Conservation (phyloP, 352 stramenopile genomes). For the Globisporangium yorkense region DNA sequence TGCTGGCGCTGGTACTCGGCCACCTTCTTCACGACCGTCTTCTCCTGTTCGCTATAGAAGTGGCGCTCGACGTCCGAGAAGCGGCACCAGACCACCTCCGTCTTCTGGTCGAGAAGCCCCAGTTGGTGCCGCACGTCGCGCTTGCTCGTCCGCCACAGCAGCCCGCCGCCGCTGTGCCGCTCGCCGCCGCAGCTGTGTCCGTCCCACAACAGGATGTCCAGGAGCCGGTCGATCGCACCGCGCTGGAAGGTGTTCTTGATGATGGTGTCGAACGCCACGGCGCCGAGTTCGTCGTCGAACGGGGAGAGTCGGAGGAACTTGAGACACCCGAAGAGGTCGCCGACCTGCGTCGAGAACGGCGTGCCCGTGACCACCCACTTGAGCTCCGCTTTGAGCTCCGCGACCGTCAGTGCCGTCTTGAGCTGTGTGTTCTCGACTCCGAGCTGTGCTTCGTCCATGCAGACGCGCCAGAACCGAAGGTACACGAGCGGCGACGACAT, state of each 20-base stretch:
- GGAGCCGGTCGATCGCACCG: constrained; percentile 33
- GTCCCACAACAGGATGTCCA: constrained; percentile 47
- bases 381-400: constrained; percentile 49
- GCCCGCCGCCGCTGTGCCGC: constrained; percentile 17
- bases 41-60: constrained; percentile 72
- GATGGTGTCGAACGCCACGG: constrained; percentile 26
- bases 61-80: constrained; percentile 74
- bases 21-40: constrained; percentile 33
- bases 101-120: constrained; percentile 44
- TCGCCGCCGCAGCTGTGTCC: constrained; percentile 1
- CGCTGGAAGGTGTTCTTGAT: constrained; percentile 30
- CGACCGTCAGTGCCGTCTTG: constrained; percentile 76
- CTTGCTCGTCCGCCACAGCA: constrained; percentile 82
- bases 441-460: constrained; percentile 92
- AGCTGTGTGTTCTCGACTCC: constrained; percentile 76
- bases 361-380: constrained; percentile 91
- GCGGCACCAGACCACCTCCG: constrained; percentile 51
- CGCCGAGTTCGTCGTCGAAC: constrained; percentile 28
- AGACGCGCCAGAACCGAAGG: constrained; percentile 88
- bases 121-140: constrained; percentile 66
- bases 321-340: constrained; percentile 85
- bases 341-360: constrained; percentile 73
- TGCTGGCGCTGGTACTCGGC: constrained; percentile 26
- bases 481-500: constrained; percentile 83
- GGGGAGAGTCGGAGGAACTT: constrained; percentile 56